phyloP scores from a whole-genome alignment of 2,329 filamentous ascomycete species.

The Xylariaceae sp. region DNA sequence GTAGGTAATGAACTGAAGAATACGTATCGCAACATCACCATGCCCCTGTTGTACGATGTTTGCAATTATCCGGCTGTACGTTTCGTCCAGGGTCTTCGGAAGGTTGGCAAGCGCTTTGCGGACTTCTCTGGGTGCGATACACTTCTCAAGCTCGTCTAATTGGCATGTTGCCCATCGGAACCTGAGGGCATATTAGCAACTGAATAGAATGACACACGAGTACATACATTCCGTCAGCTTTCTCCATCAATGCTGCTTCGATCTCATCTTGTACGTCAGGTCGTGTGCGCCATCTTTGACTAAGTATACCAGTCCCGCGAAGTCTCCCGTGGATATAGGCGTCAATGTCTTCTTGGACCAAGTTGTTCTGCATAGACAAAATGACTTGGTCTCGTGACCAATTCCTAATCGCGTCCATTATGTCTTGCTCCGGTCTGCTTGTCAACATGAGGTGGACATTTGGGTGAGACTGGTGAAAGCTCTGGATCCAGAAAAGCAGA shows the following conservation, averaged over 20 bases:
- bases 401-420: conserved; percentile 17
- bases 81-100: conserved; percentile 19
- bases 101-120: conserved; percentile 6
- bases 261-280: conserved; percentile 25
- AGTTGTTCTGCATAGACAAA: conserved; percentile 21
- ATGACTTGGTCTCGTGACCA: conserved; percentile 11
- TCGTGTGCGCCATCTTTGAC: conserved; percentile 21
- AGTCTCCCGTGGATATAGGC: conserved; percentile 24
- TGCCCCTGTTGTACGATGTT: background rate
- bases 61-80: conserved; percentile 17
- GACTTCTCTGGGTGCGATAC: background rate
- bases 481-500: conserved; percentile 15
- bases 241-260: conserved; percentile 18
- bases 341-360: conserved; percentile 27
- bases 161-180: conserved; percentile 14
- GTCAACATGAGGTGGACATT: conserved; percentile 20
- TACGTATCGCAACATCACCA: conserved; percentile 3
- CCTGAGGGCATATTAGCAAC: conserved; percentile 7
- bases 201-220: background rate
- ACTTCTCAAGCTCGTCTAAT: conserved; percentile 5
- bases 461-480: background rate
- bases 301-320: conserved; percentile 16
- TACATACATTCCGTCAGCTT: conserved; percentile 32
- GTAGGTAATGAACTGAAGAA: conserved; percentile 16
- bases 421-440: conserved; percentile 28